Base-by-base conservation (phyloP, 176 grass and related monocot species). In the Areca catechu region DNA sequence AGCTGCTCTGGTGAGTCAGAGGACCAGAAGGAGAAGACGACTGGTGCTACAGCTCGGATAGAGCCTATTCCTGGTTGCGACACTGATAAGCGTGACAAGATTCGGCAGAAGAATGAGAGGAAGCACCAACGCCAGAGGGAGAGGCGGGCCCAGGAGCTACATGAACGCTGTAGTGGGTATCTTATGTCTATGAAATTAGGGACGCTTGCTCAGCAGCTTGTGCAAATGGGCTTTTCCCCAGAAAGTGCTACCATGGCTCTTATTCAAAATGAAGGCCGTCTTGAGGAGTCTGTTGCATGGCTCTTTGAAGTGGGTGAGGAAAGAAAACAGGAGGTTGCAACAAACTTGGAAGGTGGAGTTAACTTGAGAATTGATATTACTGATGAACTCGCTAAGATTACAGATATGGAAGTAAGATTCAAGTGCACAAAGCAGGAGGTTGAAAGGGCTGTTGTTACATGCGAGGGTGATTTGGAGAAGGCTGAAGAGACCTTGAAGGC, bases 91-190 rank as follows among this genome's bases (percentile, higher is more conserved):
- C 86, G 93, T 29, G 86, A 97, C 59, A 97, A 97, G 78, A 97
- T 97, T 61, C 80, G 93, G 47, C 93, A 88, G 53, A 97, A 97
- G 70, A 97, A 97, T 77, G 93, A 97, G 73, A 97, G 79, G 60
- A 97, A 97, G 27, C 93, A 97, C 79, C 93, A 97, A 68, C 74
- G 93, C 29, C 87, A 97, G 66, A 90, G 84, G 79, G 93, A 97
- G 78, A 85, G 83, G 66, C 74, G 93, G 17, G 83, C 83, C 24
- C 93, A 91, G 69, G 93, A 91, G 66, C 79, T 97, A 61, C 87
- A 97, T 25, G 93, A 97, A 61, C 84, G 88, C 51, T 97, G 87
- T 66, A 91, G 80, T 20, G 87, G 87, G n/a, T 97, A 91, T 51
- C 74, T 97, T 27, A 97, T 97, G 87, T 97, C 93, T 47, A 78